phyloP scores from a whole-genome alignment of 345 rosid genomes.

The Gossypioides kirkii region DNA sequence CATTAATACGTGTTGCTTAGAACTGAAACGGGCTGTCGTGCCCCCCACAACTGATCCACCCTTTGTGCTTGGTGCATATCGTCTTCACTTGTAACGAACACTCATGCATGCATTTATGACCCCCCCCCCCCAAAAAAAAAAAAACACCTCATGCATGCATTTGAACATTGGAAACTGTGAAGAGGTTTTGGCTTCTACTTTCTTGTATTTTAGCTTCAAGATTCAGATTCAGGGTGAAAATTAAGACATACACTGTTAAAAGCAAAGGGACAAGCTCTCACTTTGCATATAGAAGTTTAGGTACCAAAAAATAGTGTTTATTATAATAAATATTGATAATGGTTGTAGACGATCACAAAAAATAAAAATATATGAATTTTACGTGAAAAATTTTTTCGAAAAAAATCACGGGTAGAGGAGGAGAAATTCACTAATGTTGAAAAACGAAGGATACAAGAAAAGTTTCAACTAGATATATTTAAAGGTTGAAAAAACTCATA shows the following conservation, averaged over 20 bases:
- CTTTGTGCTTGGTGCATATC: slow-evolving; percentile 2
- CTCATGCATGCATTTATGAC: background rate
- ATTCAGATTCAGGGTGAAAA: background rate
- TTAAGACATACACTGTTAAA: background rate
- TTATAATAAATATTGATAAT: too few species aligned
- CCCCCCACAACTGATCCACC: background rate
- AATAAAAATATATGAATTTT: too few species aligned
- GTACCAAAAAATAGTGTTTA: too few species aligned
- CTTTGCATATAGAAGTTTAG: too few species aligned
- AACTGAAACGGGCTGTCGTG: background rate
- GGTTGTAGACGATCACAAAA: too few species aligned
- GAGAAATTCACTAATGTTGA: too few species aligned
- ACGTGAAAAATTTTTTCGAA: too few species aligned
- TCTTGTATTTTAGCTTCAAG: background rate
- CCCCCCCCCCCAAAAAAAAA: background rate
- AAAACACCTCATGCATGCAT: background rate
- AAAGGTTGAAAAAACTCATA: too few species aligned
- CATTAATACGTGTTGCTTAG: background rate
- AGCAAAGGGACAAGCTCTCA: too few species aligned
- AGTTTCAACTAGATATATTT: too few species aligned
- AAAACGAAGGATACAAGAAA: too few species aligned
- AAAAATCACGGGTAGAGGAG: too few species aligned
- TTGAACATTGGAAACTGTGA: background rate
- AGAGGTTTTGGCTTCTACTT: background rate
- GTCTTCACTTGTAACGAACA: background rate